Base-by-base conservation (phyloP, 1,139 yeast genomes). In the Zygoascus meyerae region DNA sequence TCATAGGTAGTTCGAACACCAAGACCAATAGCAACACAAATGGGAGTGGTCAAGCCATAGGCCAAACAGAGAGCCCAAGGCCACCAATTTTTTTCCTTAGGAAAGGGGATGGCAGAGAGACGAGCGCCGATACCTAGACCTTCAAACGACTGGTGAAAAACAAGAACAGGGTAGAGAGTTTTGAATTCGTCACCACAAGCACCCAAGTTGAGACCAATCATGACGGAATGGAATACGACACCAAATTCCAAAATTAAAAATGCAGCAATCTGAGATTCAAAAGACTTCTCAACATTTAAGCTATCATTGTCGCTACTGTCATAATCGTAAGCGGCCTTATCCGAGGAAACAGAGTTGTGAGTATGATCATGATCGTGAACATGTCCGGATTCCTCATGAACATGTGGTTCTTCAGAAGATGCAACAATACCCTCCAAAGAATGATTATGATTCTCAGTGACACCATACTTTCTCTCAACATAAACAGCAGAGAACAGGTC, bases 111-210 rank as follows among this genome's bases (percentile, higher is more conserved):
- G 28, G 78, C 75, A 8, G 95, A 86, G 47, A 86, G 74, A 68
- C 95, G 75, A 12, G 94, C 77, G 51, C 95, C 95, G 59, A 86
- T 72, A 61, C 95, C 95, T 46, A 86, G 74, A 52, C 97, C 96
- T 71, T 89, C 97, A 62, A 89, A 89, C 69, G 83, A 75, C 69
- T 89, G 96, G 66, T 89, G 96, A 77, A 89, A 89, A 1, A 86
- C 80, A 48, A 89, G 66, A 16, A 87, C 97, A 52, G 83, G 75
- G 64, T 86, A 87, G 43, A 89, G 71, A 6, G 89, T 78, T 44
- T 71, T 75, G 63, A 86, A 86, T 40, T 55, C 60, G 52, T 78
- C 83, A 34, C 85, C 80, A 15, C 85, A 74, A 34, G 80, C 78
- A 3, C 89, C 86, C 48, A 85, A 69, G 2, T 89, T 74, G 44